Evolutionary conservation across 352 stramenopile species (phyloP).

Genomic region (Globisporangium cylindrosporum): DNA sequence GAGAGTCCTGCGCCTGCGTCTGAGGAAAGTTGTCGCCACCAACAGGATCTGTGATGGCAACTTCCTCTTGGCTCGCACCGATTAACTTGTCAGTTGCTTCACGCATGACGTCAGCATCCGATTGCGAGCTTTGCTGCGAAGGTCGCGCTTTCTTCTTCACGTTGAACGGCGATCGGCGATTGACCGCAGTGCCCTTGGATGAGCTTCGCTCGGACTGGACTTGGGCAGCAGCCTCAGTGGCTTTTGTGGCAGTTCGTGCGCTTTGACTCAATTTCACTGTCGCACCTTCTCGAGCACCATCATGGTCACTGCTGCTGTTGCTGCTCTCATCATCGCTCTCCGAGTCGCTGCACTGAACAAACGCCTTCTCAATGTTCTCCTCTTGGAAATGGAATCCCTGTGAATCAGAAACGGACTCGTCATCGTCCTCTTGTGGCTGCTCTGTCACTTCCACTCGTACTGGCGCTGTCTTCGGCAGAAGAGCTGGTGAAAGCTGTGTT

Average conservation of each 20-base stretch:
- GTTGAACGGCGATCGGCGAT: background rate
- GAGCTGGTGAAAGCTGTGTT: background rate
- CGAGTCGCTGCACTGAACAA: constrained; percentile 44
- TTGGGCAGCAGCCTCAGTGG: background rate
- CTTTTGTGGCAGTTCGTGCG: too few species aligned
- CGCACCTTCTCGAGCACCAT: background rate
- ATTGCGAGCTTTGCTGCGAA: constrained; percentile 1
- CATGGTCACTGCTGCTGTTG: background rate
- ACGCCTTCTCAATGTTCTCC: constrained; percentile 50
- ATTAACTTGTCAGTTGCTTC: background rate
- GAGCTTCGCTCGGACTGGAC: background rate
- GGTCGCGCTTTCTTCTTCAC: background rate
- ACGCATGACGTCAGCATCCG: background rate
- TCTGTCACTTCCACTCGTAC: constrained; percentile 5
- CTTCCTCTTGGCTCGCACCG: background rate
- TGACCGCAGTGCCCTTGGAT: background rate
- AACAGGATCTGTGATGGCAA: background rate
- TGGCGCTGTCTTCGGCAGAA: background rate
- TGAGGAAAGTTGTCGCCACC: background rate
- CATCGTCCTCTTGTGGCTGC: background rate
- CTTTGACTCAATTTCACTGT: background rate
- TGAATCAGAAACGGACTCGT: constrained; percentile 21
- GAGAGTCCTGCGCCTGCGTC: constrained; percentile 11
- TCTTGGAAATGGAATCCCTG: constrained; percentile 43
- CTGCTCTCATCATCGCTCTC: constrained; percentile 31